Evolutionary conservation across 2,329 filamentous ascomycete genomes (phyloP), one percentile per base, ranked within the genome.

Genomic region (Cytospora piceicola): DNA sequence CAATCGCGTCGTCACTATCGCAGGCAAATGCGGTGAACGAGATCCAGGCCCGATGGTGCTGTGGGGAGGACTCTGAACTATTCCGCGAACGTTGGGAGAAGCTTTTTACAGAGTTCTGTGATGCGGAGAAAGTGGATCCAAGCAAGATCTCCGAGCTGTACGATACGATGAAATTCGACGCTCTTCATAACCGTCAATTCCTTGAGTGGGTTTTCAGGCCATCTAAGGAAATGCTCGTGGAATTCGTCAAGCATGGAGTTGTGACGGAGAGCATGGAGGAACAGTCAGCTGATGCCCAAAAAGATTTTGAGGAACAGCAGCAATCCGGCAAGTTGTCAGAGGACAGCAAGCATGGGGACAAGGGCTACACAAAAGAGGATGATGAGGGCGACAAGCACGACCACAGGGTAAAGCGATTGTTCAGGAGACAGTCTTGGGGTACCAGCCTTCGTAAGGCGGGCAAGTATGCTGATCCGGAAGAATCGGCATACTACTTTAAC

Each of bases 81-180:
- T 99, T 99, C 82, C 92, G 91, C 71, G 95, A 99, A 77, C 88
- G 95, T 34, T 99, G 95, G 95, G 95, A 98, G 79, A 99, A 99
- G 80, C 85, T 99, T 2, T 99, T 99, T 78, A 88, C 90, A 57
- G 95, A 99, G 75, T 99, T 99, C 73, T 95, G 91, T 70, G 96
- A 99, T 76, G 90, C 92, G 1, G 95, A 99, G 73, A 99, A 99
- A 81, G 93, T 98, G 22, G 95, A 99, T 77, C 96, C 96, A 22
- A 97, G 94, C 82, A 99, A 99, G 81, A 94, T 99, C 68, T 97
- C 93, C 6, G 95, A 99, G 79, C 85, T 99, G 3, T 99, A 99
- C 76, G 95, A 99, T 77, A 98, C 94, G 24, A 98, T 99, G 95
- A 99, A 99, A 77, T 99, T 98, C 70, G 95, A 99, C 76, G 95